Evolutionary conservation across 2,329 filamentous ascomycete genomes (phyloP), one percentile per base, ranked within the genome.

Genomic region (Colletotrichum tropicale): DNA sequence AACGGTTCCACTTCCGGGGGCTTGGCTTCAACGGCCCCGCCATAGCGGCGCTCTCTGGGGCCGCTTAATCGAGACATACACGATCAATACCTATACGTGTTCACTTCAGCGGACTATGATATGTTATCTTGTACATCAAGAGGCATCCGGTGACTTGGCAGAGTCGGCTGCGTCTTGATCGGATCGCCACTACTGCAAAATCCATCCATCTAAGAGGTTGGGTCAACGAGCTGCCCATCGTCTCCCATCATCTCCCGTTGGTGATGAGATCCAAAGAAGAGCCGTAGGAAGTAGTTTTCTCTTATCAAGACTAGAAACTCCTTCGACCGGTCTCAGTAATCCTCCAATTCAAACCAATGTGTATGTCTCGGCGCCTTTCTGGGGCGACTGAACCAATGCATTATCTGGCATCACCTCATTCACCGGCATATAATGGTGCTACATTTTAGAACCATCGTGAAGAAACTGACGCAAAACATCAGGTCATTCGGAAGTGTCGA

Each of bases 21-120:
- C 30, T 28, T 36, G 38, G 62, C 62, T 30, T 48, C 62, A 26
- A 16, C 64, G 43, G 64, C n/a, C 16, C 34, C 38, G 48, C 66
- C 56, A 60, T n/a, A 61, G 34, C 56, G 48, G 5, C 10, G 30
- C 15, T 36, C 10, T 32, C 13, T 38, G 21, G 32, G 5, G 15
- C 13, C 28, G 28, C n/a, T 58, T 58, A 24, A 18, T 26, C 24
- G 24, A 58, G n/a, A 26, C 24, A 16, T 58, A 5, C 26, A 30
- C 10, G n/a, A 13, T 21, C 43, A 21, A 12, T 13, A 52, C 0
- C 43, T 12, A 52, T 13, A 13, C 6, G 4, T 52, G n/a, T 52
- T 13, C 6, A n/a, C n/a, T 48, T 21, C 18, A 21, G 43, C 43
- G 10, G 18, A 48, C 18, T 10, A 21, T 4, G 43, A 12, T n/a